A percentile compares a stretch with the other conserved stretches of the same genome.
Evolutionary conservation across 176 grass and related monocot genomes (phyloP).

Genomic region (Puya raimondii): DNA sequence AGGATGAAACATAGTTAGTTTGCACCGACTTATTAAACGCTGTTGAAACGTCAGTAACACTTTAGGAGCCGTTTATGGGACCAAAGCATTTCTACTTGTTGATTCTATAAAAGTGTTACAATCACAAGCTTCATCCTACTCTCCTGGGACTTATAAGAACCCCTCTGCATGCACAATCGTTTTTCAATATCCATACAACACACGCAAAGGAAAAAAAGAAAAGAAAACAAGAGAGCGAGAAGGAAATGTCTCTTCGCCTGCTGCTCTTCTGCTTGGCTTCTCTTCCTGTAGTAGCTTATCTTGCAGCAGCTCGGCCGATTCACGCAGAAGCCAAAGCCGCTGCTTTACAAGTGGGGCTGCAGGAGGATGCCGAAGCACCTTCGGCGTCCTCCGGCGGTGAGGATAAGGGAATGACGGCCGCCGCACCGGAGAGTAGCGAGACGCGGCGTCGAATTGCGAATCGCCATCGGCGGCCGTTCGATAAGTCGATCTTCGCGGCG

Average conservation of each 20-base stretch:
- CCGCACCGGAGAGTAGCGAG: slow-evolving; percentile 1
- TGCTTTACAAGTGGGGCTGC: neutral
- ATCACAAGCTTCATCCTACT: too few species aligned
- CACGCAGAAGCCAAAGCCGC: neutral
- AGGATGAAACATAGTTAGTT: too few species aligned
- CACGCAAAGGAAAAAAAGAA: too few species aligned
- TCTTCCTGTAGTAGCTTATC: neutral
- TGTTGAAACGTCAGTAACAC: too few species aligned
- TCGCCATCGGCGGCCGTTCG: slow-evolving; percentile 1
- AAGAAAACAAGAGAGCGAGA: too few species aligned
- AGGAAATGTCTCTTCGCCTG: neutral
- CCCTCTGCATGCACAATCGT: too few species aligned
- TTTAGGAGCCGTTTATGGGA: too few species aligned
- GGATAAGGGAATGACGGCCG: neutral
- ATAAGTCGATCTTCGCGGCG: slow-evolving; percentile 30
- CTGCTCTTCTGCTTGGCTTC: slow-evolving; percentile 5
- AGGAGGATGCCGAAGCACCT: neutral
- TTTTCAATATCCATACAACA: too few species aligned
- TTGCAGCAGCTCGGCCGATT: neutral
- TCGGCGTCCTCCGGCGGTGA: neutral
- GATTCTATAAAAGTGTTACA: too few species aligned
- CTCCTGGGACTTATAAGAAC: too few species aligned
- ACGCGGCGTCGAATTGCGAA: neutral
- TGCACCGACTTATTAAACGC: too few species aligned
- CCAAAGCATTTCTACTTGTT: too few species aligned